phyloP scores from a whole-genome alignment of 225 moss, liverwort and hornwort genomes.

The Anthoceros angustus region DNA sequence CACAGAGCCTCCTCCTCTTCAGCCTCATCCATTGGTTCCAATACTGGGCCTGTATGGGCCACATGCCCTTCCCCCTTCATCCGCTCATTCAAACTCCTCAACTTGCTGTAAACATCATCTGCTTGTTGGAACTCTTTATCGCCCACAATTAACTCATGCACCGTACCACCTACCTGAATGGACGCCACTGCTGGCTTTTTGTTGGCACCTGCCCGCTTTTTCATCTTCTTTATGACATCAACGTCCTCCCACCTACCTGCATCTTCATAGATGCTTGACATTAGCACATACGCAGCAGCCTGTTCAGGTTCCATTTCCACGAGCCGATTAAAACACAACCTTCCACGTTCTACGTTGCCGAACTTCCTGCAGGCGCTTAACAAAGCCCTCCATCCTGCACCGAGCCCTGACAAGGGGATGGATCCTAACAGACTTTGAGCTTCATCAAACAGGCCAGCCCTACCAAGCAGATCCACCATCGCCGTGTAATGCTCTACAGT shows the following conservation, averaged over 20 bases:
- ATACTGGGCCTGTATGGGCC: neutral
- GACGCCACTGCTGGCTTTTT: neutral
- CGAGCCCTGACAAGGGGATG: neutral
- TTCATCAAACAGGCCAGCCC: neutral
- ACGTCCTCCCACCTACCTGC: neutral
- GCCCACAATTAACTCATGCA: neutral
- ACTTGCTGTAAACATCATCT: neutral
- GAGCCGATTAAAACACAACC: neutral
- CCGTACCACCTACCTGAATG: neutral
- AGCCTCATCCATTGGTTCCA: neutral
- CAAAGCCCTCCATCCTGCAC: neutral
- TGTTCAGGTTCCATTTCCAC: neutral
- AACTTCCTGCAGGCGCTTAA: neutral
- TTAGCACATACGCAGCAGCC: neutral
- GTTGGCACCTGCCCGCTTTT: neutral
- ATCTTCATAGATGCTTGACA: neutral
- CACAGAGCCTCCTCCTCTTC: neutral
- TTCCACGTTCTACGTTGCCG: neutral
- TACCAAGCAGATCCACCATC: neutral
- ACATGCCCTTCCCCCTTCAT: neutral
- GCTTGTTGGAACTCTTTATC: neutral
- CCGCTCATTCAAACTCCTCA: neutral
- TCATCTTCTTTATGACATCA: neutral
- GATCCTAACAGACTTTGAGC: neutral
- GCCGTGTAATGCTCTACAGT: neutral